Evolutionary conservation across 2,329 filamentous ascomycete species (phyloP).

Genomic region (Aspergillus sp.): DNA sequence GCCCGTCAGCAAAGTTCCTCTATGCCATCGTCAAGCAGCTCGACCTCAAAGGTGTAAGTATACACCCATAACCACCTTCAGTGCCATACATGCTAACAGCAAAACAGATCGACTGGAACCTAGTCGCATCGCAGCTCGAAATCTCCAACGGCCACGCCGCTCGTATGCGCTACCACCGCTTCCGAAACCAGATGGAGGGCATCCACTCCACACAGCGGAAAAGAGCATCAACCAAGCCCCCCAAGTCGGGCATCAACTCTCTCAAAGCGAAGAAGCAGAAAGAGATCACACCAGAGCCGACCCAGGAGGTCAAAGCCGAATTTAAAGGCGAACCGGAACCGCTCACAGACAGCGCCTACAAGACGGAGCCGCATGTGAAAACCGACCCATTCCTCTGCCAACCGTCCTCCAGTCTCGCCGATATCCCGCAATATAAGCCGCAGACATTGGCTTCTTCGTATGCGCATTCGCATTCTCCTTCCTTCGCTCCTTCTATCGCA

Average conservation of each 20-base stretch:
- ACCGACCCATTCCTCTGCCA: conserved; percentile 19
- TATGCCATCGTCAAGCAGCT: conserved; percentile 58
- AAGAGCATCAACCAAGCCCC: conserved; percentile 23
- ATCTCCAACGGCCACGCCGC: conserved; percentile 59
- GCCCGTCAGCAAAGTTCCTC: conserved; percentile 52
- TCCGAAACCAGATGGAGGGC: conserved; percentile 55
- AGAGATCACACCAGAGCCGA: conserved; percentile 8
- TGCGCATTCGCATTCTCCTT: conserved; percentile 5
- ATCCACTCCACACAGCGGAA: conserved; percentile 29
- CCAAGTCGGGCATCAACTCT: conserved; percentile 15
- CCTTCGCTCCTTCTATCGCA: conserved; percentile 10
- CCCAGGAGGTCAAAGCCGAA: conserved; percentile 16
- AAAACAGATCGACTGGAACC: conserved; percentile 54
- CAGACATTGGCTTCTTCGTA: conserved; percentile 2
- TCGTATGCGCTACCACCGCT: conserved; percentile 58
- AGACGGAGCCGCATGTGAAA: conserved; percentile 20
- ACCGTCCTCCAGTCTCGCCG: conserved; percentile 8
- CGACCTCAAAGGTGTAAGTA: conserved; percentile 52
- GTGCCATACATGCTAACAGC: conserved; percentile 8
- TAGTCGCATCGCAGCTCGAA: conserved; percentile 50
- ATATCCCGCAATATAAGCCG: conserved; percentile 12
- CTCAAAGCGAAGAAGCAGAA: conserved; percentile 16
- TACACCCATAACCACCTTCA: too few relatives aligned
- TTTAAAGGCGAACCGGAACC: conserved; percentile 12
- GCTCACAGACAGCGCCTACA: too few relatives aligned